Evolutionary conservation across 768 basidiomycete genomes (phyloP).

Genomic region (Mycena vulgaris): DNA sequence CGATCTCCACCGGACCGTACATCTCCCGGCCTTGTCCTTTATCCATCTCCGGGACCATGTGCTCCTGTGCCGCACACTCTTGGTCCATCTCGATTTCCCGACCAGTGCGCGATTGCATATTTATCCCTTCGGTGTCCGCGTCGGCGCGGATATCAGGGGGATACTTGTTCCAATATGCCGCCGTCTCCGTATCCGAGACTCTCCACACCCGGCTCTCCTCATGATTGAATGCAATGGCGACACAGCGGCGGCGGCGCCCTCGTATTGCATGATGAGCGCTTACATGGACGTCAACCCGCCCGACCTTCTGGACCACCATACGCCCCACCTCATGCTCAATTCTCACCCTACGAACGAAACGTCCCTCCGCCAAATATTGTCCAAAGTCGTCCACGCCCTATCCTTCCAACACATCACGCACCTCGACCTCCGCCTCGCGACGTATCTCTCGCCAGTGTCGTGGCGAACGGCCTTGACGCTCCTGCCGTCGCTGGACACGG

Average conservation of each 20-base stretch:
- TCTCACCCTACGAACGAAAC: not conserved
- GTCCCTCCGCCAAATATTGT: not conserved
- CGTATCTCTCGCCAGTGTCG: not conserved
- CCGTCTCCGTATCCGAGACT: not conserved
- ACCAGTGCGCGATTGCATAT: not conserved
- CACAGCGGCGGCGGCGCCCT: too few species aligned
- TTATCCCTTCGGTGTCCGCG: not conserved
- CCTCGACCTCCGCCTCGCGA: not conserved
- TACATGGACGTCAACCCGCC: not conserved
- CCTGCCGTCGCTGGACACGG: not conserved
- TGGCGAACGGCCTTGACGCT: not conserved
- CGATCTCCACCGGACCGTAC: not conserved
- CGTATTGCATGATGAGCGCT: not conserved
- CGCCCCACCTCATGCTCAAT: not conserved
- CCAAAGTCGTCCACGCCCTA: slow-evolving; percentile 10
- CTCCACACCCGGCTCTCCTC: not conserved
- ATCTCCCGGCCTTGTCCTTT: not conserved
- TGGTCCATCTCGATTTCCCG: not conserved
- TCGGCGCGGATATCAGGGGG: not conserved
- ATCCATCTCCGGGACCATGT: not conserved
- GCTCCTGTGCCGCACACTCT: not conserved
- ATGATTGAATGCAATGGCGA: not conserved
- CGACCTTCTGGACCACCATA: not conserved
- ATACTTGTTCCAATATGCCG: not conserved
- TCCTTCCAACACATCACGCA: slow-evolving; percentile 1